These are phyloP conservation scores for Abrus precatorius DNA, from an alignment of 306 rosid species.

Conservation along the genomic window DNA sequence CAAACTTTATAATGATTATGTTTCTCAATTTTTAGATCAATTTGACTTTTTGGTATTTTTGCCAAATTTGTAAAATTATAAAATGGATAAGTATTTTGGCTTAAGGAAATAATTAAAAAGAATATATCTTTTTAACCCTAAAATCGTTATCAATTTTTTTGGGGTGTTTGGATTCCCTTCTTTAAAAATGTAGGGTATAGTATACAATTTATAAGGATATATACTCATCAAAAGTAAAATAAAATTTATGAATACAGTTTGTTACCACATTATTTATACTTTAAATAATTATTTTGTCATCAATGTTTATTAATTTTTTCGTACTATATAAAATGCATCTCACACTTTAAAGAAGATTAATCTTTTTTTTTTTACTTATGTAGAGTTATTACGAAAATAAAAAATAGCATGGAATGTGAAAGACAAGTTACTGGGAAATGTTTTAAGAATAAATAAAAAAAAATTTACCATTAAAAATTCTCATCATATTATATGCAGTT, in stretches of 20 bases:
- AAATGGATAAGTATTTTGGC: background rate
- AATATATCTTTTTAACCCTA: background rate
- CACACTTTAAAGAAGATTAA: background rate
- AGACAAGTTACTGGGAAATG: background rate
- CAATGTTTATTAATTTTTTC: background rate
- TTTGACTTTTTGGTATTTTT: conserved; percentile 3
- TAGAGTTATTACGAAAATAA: background rate
- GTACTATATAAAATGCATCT: background rate
- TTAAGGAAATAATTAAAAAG: background rate
- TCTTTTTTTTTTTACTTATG: background rate
- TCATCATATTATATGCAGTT: background rate
- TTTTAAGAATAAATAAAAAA: background rate
- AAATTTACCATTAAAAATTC: background rate
- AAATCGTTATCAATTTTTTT: background rate
- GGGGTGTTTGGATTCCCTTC: background rate
- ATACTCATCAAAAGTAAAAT: background rate
- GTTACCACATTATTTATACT: background rate
- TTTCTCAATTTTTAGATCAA: conserved; percentile 8
- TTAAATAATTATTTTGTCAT: background rate
- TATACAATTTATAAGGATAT: background rate
- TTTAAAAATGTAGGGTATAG: background rate
- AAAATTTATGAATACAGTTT: background rate
- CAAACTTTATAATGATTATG: conserved; percentile 41
- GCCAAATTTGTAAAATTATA: background rate
- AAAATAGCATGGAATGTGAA: background rate